Base-by-base conservation (phyloP, 2,329 filamentous ascomycete species). In the Nemania sp. region DNA sequence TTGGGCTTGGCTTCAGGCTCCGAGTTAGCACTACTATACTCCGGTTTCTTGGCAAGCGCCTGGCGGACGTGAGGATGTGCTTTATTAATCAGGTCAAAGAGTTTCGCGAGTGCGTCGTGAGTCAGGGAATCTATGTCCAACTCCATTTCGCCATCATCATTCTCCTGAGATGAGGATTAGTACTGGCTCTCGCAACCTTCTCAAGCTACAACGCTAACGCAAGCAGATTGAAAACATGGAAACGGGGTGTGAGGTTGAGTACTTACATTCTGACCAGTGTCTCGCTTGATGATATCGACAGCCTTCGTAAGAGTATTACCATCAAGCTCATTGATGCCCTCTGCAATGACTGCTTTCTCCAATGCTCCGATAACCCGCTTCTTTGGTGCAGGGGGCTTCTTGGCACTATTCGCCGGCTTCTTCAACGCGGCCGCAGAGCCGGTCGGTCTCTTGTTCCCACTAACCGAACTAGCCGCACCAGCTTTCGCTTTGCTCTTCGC, bases 331-430 rank as follows among this genome's bases (percentile, higher is more conserved):
- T 89, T 90, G 65, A 97, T 95, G 13, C 90, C 90, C 60, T 89
- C 88, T 1, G 92, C 94, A 59, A 99, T 96, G 66, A 93, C 86
- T 59, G 95, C 91, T 80, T 98, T 98, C 77, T 99, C 92, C 3
- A 89, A 82, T 60, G 86, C 88, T 46, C 92, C 86, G 71, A 90
- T 85, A 55, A 83, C 83, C n/a, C 82, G 79, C 69, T 85, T 87
- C 62, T 80, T 82, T 0, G 71, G 65, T 0, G 75, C 71, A 3
- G 77, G 70, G 69, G 83, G 83, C 73, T 86, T 80, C 59, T 73
- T 71, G 50, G 37, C 58, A 43, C 13, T 39, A 21, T 32, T 18
- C 13, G 39, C 29, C 2, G 52, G 56, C 53, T 64, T 64, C 53
- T 66, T 66, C 7, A 49, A 56, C 47, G 57, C 47, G 35, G 50